Evolutionary conservation across 2,329 filamentous ascomycete genomes (phyloP).

Genomic region (Pestalotiopsis sp.): DNA sequence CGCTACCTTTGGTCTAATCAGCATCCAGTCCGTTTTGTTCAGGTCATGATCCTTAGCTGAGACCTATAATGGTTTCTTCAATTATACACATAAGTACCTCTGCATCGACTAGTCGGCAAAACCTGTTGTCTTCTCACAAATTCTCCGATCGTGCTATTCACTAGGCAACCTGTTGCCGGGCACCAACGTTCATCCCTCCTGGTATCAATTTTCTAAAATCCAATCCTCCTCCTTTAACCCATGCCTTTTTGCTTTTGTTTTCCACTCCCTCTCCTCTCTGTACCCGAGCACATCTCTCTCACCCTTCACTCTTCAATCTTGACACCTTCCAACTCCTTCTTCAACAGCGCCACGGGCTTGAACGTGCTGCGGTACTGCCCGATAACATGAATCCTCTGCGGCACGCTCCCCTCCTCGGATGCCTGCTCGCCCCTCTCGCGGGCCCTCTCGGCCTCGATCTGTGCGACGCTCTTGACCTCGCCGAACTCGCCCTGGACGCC

Average conservation of each 20-base stretch:
- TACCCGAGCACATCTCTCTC: neutral
- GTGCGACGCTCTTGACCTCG: slow-evolving; percentile 20
- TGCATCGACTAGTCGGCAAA: too few species aligned
- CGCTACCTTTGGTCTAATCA: neutral
- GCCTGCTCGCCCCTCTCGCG: neutral
- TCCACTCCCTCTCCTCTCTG: neutral
- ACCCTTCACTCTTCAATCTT: neutral
- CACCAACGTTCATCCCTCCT: neutral
- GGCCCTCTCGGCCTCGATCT: slow-evolving; percentile 19
- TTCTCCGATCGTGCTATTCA: neutral
- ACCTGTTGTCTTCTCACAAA: too few species aligned
- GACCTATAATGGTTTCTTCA: neutral
- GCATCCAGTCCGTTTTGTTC: neutral
- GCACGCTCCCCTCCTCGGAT: slow-evolving; percentile 5
- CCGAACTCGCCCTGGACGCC: slow-evolving; percentile 19
- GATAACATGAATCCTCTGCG: slow-evolving; percentile 1
- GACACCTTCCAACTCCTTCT: slow-evolving; percentile 8
- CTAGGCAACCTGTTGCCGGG: neutral
- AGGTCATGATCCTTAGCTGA: neutral
- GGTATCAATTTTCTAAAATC: neutral
- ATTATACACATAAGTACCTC: neutral
- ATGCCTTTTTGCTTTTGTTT: neutral
- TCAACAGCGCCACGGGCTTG: neutral
- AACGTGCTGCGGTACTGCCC: slow-evolving; percentile 6
- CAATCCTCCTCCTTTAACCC: neutral